Base-by-base conservation (phyloP, 768 basidiomycete genomes). In the Obba rivulosa region DNA sequence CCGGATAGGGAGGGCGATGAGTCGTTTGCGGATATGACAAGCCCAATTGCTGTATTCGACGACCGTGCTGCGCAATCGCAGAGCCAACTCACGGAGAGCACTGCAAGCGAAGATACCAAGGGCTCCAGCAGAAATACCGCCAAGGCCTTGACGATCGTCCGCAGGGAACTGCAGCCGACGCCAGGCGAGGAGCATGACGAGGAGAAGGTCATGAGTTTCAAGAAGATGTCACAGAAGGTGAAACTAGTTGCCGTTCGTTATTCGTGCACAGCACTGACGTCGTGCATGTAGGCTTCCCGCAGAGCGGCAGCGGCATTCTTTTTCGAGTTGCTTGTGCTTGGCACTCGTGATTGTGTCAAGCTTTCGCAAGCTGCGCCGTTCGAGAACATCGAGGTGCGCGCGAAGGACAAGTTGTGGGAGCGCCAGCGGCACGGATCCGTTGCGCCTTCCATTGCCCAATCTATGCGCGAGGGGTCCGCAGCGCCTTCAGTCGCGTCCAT, bases 301-400 rank as follows among this genome's bases (percentile, higher is more conserved):
- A 82, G 92, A 36, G 96, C 93, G 11, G 92, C 95, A 1, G 82
- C 95, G 1, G 84, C 92, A 2, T 97, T 99, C 74, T 99, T 99
- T 76, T 99, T 99, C 63, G 96, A 99, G 66, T 69, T 97, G 28
- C 83, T 99, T 23, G 92, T 98, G 1, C 80, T 99, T 1, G 85
- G 92, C 9, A 97, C 95, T 3, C 84, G 90, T 28, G 94, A 97
- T 64, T 92, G 88, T 62, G 72, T 99, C 56, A 81, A 87, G 57
- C 67, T 99, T 38, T 69, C 80, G 7, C 96, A 99, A 64, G 58
- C 63, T 4, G 72, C 71, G 8, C 72, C 91, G 0, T 96, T 91
- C 60, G 87, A 83, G 52, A 92, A 95, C 66, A 96, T 98, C 49
- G 79, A 87, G 58, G 73, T 97, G 25, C 69, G 75, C 9, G 84